Evolutionary conservation across 768 basidiomycete species (phyloP).

Genomic region (Boletales sp.): DNA sequence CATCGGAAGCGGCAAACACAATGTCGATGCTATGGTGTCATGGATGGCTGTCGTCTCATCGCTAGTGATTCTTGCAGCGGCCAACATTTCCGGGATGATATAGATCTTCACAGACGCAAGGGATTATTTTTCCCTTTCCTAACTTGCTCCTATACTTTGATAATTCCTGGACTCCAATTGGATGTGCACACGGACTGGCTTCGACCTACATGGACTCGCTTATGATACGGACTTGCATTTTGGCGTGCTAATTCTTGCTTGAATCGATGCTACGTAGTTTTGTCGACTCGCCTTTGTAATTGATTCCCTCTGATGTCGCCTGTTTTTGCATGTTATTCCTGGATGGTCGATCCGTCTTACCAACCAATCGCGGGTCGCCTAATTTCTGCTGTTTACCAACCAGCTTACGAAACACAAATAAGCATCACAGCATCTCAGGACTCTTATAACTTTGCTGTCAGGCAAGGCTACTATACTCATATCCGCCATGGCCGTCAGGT

Average conservation of each 20-base stretch:
- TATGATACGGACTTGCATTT: neutral
- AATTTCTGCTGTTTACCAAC: no score
- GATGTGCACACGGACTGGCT: neutral
- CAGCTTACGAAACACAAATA: constrained; percentile 3
- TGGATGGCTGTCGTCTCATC: constrained; percentile 9
- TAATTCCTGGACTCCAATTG: no score
- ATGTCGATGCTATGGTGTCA: neutral
- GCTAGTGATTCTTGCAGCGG: constrained; percentile 1
- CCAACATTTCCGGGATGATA: constrained; percentile 7
- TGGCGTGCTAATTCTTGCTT: constrained; percentile 4
- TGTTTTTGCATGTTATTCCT: no score
- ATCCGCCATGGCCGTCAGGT: constrained; percentile 19
- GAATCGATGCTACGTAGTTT: constrained; percentile 10
- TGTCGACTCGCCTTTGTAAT: constrained; percentile 12
- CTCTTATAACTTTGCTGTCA: neutral
- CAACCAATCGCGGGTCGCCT: no score
- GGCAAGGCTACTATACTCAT: neutral
- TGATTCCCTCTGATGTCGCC: no score
- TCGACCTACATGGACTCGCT: neutral
- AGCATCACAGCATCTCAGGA: constrained; percentile 11
- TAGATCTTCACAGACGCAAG: neutral
- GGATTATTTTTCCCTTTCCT: neutral
- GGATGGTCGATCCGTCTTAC: no score
- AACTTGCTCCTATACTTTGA: no score
- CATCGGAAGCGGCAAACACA: constrained; percentile 2